Base-by-base conservation (phyloP, 371 early-diverging fungal species). In the Mortierella polycephala region DNA sequence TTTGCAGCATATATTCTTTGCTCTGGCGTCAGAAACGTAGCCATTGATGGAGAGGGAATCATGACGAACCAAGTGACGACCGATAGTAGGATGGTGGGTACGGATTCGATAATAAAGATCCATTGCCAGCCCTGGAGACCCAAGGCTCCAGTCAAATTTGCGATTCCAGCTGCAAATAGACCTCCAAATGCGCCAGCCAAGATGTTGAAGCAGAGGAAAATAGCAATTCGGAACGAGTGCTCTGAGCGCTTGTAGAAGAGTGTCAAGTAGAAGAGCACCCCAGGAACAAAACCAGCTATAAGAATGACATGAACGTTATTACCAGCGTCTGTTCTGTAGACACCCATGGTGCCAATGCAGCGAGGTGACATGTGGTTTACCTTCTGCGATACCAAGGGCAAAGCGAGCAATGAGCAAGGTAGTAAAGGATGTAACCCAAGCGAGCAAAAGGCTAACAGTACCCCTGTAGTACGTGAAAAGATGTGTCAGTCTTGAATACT, bases 111-210 rank as follows among this genome's bases (percentile, higher is more conserved):
- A 37, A 90, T 69, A 63, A 88, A 91, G 37, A 90, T 82, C 84
- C 90, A 92, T 69, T 88, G 88, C 87, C 91, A 92, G 3, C 84
- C 83, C 41, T 72, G 68, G 0, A 88, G 74, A 14, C 75, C 75
- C n/a, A 53, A 67, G 10, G 75, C 40, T 41, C 90, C 89, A 46
- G 88, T 75, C 71, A 93, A 85, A 45, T 85, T 82, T 54, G 85
- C 64, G 45, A 91, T 85, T 30, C 76, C 84, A 58, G 86, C 87
- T 3, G 89, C 89, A 21, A 90, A 77, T 7, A 90, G 81, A 21
- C 92, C 94, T 58, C 92, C 91, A 58, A 91, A 86, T 6, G 91
- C 92, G 7, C 94, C 94, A 18, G 96, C 93, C 11, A 92, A 60
- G 37, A 90, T 86, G 20, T 89, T 80, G 42, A 88, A 88, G 30